Base-by-base conservation (phyloP, 192 early-diverging fungal genomes). In the Backusella parvicylindrica region DNA sequence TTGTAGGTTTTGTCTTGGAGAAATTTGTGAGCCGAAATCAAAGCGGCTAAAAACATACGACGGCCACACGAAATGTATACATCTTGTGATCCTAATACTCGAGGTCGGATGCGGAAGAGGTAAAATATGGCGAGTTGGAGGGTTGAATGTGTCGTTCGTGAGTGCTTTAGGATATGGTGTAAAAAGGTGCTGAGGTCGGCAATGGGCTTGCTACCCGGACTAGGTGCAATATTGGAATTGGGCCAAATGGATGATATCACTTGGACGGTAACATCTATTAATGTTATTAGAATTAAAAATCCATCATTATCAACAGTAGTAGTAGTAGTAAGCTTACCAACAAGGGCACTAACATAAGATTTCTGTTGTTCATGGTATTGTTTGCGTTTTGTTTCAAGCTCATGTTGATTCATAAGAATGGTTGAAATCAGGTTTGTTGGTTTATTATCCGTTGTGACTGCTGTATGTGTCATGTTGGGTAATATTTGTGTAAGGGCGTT, bases 1-100 rank as follows among this genome's bases (percentile, higher is more conserved):
- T 91, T 89, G 80, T 95, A 98, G 40, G 90, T 91, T 65, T 90
- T 90, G 85, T 98, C 96, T 72, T 89, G 89, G 64, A 93, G 87
- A 76, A 91, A 96, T 75, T 98, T 98, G 75, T 94, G 95, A 2
- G 96, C 94, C 41, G 93, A 84, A 66, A 98, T 92, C 21, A 98
- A 79, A 0, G 95, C 85, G 18, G 92, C 89, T 9, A 96, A 81
- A 81, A 96, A 97, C 82, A 96, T 91, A 38, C 94, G 85, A 36
- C 94, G 91, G 2, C 90, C 92, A 74, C 92, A 93, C 66, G 83
- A 80, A 28, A 91, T 84, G n/a, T 84, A 73, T 7, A 73, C 75
- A 65, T 81, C 75, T 73, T 75, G 53, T 6, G 64, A 36, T 30
- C 43, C 65, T 8, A 74, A 68, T 15, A 78, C 71, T 9, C 67